Base-by-base conservation (phyloP, 768 basidiomycete genomes). In the Trametes cingulata region DNA sequence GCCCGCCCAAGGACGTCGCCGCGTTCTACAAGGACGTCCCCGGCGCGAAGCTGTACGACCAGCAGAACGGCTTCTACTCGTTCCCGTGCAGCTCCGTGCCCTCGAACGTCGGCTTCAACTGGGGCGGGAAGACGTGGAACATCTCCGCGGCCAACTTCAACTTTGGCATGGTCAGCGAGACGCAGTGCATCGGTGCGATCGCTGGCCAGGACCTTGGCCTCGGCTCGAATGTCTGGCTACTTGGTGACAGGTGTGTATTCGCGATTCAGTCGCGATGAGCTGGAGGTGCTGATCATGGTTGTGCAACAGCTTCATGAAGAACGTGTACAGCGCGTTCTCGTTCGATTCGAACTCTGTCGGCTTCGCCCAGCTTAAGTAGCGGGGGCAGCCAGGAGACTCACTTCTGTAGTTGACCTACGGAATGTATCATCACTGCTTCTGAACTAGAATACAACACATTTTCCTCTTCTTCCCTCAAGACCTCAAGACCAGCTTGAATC, bases 1-100 rank as follows among this genome's bases (percentile, higher is more conserved):
- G 69, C n/a, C 66, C 67, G 35, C 49, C 65, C 0, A 35, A 40
- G n/a, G 33, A 37, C 2, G 73, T 72, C 6, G 46, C 52, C 39
- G 39, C 52, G 13, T 56, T 75, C 57, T 75, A 74, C 58, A 20
- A 47, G 17, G 17, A 13, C n/a, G 65, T 74, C 51, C 72, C 71
- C 5, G 73, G 69, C 3, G 40, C 61, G 4, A 9, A 36, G 6
- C 24, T 61, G 13, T 67, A 59, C 53, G 67, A 66, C 41, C 29
- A 52, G 14, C 1, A 24, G 15, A 56, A 47, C 40, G 69, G 70
- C 13, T 64, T 63, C 59, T 72, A 77, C 60, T 43, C 59, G n/a
- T 52, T 66, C 56, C 68, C 67, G 17, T 69, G 68, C 64, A 27
- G 14, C 37, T 14, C 56, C 10, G 20, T 43, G 5, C 63, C 62